Base-by-base conservation (phyloP, 345 rosid genomes). In the Heritiera littoralis region DNA sequence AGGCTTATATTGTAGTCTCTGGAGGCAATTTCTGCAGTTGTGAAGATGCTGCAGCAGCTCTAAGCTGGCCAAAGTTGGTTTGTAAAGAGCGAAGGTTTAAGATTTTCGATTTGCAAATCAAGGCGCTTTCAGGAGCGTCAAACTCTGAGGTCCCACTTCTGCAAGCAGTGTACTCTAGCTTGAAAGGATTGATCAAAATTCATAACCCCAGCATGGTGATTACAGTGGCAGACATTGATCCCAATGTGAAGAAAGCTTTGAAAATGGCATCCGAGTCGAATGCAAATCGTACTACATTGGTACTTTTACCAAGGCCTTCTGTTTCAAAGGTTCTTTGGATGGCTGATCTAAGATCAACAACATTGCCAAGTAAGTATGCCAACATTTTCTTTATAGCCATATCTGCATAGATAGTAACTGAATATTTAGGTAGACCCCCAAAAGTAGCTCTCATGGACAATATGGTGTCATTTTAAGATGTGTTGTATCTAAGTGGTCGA, bases 281-380 rank as follows among this genome's bases (percentile, higher is more conserved):
- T 74, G 2, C 60, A 46, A 92, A 92, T 67, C 88, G 71, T 35
- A 91, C 93, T 20, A 60, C 92, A 0, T 41, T 94, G 58, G 89
- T 96, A 79, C 88, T 89, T 75, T 83, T 94, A 38, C 99, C 98
- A 0, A 89, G 90, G 84, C 84, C 87, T 72, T 90, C 97, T 32
- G 84, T 96, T 74, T 70, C 94, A 2, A 94, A 92, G 84, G 95
- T 90, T 86, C 89, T 96, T 7, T 96, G 99, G 99, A 96, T 94
- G 99, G 92, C 99, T 81, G 98, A 94, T 87, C 89, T 96, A 23
- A 91, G 97, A 87, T 81, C 99, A 78, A 89, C 98, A 45, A 92
- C 99, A 79, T 82, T 96, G 86, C 94, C 99, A 80, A 87, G 99
- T 96, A 94, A 91, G 94, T 71, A 40, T 75, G 28, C 68, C 61